These are phyloP conservation scores for Jamesozyma gamospora DNA, from an alignment of 805 yeast species.

Conservation along the genomic window DNA sequence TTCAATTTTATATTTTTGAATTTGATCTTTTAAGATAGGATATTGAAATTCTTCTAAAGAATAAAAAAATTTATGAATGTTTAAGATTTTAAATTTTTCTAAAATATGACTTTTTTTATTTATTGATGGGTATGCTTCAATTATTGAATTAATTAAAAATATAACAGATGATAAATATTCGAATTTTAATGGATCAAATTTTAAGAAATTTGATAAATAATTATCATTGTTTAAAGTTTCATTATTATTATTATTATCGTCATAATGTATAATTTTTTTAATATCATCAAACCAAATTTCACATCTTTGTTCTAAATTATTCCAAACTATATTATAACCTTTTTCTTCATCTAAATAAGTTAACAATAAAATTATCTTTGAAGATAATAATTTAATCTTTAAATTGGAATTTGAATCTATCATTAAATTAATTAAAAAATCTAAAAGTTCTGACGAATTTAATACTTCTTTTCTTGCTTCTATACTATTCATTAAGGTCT, in stretches of 20 bases:
- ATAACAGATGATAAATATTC: slow-evolving; percentile 68
- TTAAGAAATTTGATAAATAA: slow-evolving; percentile 7
- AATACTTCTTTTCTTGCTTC: slow-evolving; percentile 12
- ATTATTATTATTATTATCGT: slow-evolving; percentile 2
- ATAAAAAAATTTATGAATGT: slow-evolving; percentile 43
- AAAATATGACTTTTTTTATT: slow-evolving; percentile 42
- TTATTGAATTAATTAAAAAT: slow-evolving; percentile 58
- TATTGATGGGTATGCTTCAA: slow-evolving; percentile 32
- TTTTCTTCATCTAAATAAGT: slow-evolving; percentile 20
- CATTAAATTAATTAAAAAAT: slow-evolving; percentile 12
- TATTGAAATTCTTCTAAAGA: slow-evolving; percentile 43
- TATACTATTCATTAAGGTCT: slow-evolving; percentile 16
- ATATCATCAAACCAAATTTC: slow-evolving; percentile 8
- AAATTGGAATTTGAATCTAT: slow-evolving; percentile 8
- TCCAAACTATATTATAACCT: slow-evolving; percentile 18
- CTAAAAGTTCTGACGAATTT: slow-evolving; percentile 7
- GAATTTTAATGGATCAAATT: slow-evolving; percentile 10
- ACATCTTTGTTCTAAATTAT: slow-evolving; percentile 5
- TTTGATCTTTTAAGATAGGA: slow-evolving; percentile 55
- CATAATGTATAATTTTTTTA: slow-evolving; percentile 4
- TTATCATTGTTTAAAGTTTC: not conserved
- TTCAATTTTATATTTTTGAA: slow-evolving; percentile 38
- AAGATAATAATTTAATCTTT: slow-evolving; percentile 14
- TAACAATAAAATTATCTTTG: slow-evolving; percentile 18
- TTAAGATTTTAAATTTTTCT: slow-evolving; percentile 48